These are phyloP conservation scores for Aphanocladium album DNA, from an alignment of 2,329 filamentous ascomycete genomes.

Conservation along the genomic window DNA sequence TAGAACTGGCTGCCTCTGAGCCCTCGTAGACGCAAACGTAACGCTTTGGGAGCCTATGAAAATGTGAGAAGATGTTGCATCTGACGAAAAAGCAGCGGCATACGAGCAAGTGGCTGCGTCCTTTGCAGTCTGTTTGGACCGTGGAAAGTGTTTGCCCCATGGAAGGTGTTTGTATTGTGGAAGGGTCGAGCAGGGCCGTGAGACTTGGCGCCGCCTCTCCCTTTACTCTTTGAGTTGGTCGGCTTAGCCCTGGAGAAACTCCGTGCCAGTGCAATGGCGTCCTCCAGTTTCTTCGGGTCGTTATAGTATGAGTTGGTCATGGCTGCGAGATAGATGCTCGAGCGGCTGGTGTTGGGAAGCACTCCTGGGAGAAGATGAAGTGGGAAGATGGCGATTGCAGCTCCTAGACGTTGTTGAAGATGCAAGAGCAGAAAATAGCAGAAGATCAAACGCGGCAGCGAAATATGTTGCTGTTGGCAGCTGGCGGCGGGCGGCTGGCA, in stretches of 20 bases:
- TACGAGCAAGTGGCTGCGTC: no score
- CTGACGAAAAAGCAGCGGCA: no score
- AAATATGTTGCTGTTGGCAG: not conserved
- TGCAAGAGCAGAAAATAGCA: not conserved
- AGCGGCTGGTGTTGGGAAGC: not conserved
- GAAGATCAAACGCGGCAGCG: not conserved
- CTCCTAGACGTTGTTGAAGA: not conserved
- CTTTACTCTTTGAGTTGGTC: not conserved
- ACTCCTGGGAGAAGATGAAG: no score
- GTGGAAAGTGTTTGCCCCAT: not conserved
- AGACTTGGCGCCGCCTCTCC: not conserved
- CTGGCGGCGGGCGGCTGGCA: constrained; percentile 1
- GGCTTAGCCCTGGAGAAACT: constrained; percentile 11
- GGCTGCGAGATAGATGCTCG: not conserved
- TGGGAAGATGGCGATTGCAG: not conserved
- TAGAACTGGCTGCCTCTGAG: not conserved
- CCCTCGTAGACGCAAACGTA: not conserved
- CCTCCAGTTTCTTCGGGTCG: constrained; percentile 2
- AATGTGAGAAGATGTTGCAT: not conserved
- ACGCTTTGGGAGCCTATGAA: not conserved
- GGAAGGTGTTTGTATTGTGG: no score
- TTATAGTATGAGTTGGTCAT: not conserved
- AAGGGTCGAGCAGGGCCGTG: no score
- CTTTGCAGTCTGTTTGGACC: no score
- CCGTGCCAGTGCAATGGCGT: constrained; percentile 10